These are phyloP conservation scores for Candida bentonensis DNA, from an alignment of 805 yeast species.

Conservation along the genomic window DNA sequence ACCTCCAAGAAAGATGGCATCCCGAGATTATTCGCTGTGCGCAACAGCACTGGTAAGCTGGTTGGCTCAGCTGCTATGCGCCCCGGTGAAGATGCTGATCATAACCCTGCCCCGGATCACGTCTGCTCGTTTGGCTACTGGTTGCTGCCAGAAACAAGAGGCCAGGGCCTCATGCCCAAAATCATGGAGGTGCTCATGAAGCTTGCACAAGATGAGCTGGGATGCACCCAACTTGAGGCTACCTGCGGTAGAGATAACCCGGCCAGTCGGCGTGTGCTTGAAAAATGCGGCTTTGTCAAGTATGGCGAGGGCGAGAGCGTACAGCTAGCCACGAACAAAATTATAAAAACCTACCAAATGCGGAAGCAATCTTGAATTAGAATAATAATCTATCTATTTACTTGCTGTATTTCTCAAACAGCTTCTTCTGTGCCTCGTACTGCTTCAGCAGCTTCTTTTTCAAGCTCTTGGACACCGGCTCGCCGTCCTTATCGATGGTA, in stretches of 20 bases:
- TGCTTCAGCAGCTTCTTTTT: constrained; percentile 69
- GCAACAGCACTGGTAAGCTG: neutral
- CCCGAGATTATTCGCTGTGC: neutral
- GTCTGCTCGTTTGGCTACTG: neutral
- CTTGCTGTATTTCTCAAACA: constrained; percentile 47
- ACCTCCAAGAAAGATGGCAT: neutral
- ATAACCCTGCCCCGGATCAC: neutral
- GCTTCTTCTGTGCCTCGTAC: constrained; percentile 67
- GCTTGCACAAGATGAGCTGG: neutral
- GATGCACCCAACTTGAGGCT: neutral
- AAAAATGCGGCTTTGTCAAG: neutral
- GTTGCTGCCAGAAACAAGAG: neutral
- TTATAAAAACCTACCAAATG: too few relatives aligned
- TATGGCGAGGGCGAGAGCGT: too few relatives aligned
- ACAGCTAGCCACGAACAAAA: too few relatives aligned
- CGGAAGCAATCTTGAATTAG: too few relatives aligned
- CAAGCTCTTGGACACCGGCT: constrained; percentile 64
- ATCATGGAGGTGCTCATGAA: neutral
- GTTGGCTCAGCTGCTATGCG: neutral
- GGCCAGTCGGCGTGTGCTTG: neutral
- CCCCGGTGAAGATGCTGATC: neutral
- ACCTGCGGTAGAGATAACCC: neutral
- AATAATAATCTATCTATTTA: neutral
- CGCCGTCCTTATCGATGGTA: constrained; percentile 58
- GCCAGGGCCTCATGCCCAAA: neutral